These are phyloP conservation scores for Staphylotrichum tortipilum DNA, from an alignment of 495 filamentous ascomycete genomes.

Conservation along the genomic window DNA sequence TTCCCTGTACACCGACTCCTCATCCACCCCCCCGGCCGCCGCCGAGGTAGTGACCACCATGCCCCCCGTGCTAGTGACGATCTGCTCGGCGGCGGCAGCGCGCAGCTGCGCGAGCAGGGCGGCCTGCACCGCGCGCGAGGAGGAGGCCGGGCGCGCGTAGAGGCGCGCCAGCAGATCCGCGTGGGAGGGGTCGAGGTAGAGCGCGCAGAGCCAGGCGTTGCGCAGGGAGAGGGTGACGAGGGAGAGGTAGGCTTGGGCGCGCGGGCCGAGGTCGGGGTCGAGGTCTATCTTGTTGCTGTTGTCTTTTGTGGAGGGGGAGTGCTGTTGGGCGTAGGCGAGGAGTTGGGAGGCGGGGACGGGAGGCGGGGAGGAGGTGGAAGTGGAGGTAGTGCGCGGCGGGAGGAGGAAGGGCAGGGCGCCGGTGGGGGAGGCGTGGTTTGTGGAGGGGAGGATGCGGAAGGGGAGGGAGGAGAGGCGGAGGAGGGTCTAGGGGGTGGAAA, in stretches of 20 bases:
- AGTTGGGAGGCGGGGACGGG: slow-evolving; percentile 19
- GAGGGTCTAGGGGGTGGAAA: slow-evolving; percentile 65
- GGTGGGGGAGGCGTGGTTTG: slow-evolving; percentile 86
- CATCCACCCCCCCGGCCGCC: slow-evolving; percentile 38
- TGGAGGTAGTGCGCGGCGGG: slow-evolving; percentile 31
- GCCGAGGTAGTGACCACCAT: not conserved
- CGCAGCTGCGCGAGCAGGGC: slow-evolving; percentile 58
- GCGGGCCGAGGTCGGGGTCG: slow-evolving; percentile 12
- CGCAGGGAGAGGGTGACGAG: slow-evolving; percentile 75
- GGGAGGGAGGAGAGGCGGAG: slow-evolving; percentile 65
- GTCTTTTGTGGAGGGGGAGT: slow-evolving; percentile 5
- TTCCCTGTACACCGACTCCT: slow-evolving; percentile 54
- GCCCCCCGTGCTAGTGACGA: slow-evolving; percentile 39
- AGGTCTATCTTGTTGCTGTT: slow-evolving; percentile 4
- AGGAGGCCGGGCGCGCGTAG: slow-evolving; percentile 59
- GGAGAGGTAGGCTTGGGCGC: slow-evolving; percentile 70
- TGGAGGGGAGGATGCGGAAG: slow-evolving; percentile 65
- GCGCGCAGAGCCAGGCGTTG: slow-evolving; percentile 73
- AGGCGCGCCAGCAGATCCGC: slow-evolving; percentile 52
- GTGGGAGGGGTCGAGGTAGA: slow-evolving; percentile 67
- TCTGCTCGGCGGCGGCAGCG: slow-evolving; percentile 60
- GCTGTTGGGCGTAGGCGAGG: slow-evolving; percentile 50
- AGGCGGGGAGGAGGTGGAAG: slow-evolving; percentile 18
- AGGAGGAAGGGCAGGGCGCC: slow-evolving; percentile 84
- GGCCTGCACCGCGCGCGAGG: slow-evolving; percentile 52